Evolutionary conservation across 2,329 filamentous ascomycete genomes (phyloP).

Genomic region (Fusarium sp.): DNA sequence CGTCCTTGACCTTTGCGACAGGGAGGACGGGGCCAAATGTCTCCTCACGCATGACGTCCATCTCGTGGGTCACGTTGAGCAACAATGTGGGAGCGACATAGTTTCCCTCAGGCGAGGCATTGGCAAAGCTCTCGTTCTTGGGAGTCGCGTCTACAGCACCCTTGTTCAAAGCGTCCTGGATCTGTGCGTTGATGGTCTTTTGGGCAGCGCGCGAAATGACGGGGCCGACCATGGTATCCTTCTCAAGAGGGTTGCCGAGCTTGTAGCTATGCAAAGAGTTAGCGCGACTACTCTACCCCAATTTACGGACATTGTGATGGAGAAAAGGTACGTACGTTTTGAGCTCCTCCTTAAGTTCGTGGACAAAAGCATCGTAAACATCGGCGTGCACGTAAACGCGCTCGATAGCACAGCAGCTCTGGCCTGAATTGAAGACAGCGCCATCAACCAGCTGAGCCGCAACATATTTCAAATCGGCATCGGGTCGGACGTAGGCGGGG

Average conservation of each 20-base stretch:
- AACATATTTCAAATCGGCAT: constrained; percentile 90
- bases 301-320: too few relatives aligned
- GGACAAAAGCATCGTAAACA: constrained; percentile 86
- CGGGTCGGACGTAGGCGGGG: constrained; percentile 87
- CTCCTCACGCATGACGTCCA: constrained; percentile 94
- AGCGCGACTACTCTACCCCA: too few relatives aligned
- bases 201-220: constrained; percentile 87
- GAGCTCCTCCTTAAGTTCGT: constrained; percentile 83
- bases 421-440: constrained; percentile 96
- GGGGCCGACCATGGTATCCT: constrained; percentile 85
- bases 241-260: constrained; percentile 88
- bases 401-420: constrained; percentile 95
- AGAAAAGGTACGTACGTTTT: constrained; percentile 49
- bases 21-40: constrained; percentile 81
- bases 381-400: constrained; percentile 89
- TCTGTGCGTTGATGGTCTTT: constrained; percentile 81
- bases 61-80: constrained; percentile 83
- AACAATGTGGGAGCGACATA: constrained; percentile 90
- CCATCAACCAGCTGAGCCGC: constrained; percentile 96
- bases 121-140: constrained; percentile 81
- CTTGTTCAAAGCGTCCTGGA: constrained; percentile 85
- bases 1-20: constrained; percentile 85
- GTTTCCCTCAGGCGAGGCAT: constrained; percentile 81
- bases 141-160: constrained; percentile 89
- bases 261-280: constrained; percentile 70